Conservation (phyloP, 352 stramenopile genomes). For the Pythium vanterpoolii region DNA sequence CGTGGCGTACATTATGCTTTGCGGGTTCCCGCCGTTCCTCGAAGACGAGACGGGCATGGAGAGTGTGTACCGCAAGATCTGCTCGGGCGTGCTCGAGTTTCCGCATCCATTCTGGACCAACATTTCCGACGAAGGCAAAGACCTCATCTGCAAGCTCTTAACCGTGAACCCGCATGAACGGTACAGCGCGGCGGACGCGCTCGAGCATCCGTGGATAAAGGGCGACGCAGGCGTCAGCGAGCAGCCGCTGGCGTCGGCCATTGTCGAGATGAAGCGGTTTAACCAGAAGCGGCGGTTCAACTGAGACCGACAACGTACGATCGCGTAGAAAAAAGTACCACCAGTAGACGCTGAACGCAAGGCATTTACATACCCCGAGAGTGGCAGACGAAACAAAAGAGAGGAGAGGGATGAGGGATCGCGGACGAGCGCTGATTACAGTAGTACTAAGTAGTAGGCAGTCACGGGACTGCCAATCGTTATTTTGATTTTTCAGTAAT, state of each 20-base stretch:
- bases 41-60: constrained; percentile 82
- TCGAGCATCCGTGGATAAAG: constrained; percentile 87
- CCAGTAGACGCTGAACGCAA: neutral
- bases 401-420: no score
- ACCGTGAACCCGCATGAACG: constrained; percentile 70
- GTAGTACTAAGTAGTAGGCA: no score
- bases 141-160: constrained; percentile 78
- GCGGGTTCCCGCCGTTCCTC: constrained; percentile 76
- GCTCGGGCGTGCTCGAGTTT: constrained; percentile 73
- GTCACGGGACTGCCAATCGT: no score
- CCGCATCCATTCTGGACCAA: constrained; percentile 85
- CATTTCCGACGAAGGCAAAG: constrained; percentile 80
- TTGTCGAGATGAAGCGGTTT: constrained; percentile 88
- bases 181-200: constrained; percentile 61
- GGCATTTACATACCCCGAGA: no score
- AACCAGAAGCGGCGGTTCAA: constrained; percentile 88
- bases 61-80: constrained; percentile 85
- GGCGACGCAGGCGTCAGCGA: constrained; percentile 57
- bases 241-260: constrained; percentile 74
- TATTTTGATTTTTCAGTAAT: constrained; percentile 2
- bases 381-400: neutral
- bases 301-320: constrained; percentile 35
- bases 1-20: constrained; percentile 89
- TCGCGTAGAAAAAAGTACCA: neutral
- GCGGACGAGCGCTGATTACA: no score